Conservation (phyloP, 345 rosid genomes). For the Citrus cavaleriei region DNA sequence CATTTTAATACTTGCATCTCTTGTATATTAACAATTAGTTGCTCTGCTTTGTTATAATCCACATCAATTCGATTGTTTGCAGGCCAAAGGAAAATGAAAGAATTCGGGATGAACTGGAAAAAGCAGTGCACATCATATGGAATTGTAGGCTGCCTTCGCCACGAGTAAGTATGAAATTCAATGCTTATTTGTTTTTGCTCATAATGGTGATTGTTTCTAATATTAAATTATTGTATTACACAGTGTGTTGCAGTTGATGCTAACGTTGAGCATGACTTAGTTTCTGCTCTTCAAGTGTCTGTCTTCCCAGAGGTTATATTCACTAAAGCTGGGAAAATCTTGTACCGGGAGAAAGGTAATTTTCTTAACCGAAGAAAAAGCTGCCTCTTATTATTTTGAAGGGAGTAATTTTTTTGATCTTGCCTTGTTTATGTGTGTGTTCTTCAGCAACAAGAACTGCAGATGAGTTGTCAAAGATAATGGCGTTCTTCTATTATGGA, state of each 20-base stretch:
- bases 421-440: not conserved
- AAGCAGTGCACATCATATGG: conserved; percentile 91
- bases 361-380: not conserved
- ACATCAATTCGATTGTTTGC: conserved; percentile 8
- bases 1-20: not conserved
- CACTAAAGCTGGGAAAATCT: conserved; percentile 82
- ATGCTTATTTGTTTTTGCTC: not conserved
- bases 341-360: conserved; percentile 80
- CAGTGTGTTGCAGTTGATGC: conserved; percentile 94
- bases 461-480: conserved; percentile 73
- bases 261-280: conserved; percentile 62
- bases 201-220: conserved; percentile 2
- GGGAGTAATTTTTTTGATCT: not conserved
- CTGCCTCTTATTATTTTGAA: not conserved
- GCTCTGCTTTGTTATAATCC: not conserved
- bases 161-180: conserved; percentile 44
- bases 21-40: not conserved
- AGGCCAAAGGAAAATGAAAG: conserved; percentile 80
- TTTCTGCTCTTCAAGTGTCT: conserved; percentile 64
- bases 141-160: conserved; percentile 90
- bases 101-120: conserved; percentile 58
- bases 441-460: conserved; percentile 60
- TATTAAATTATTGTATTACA: not conserved
- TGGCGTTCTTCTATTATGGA: conserved; percentile 91
- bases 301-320: conserved; percentile 72